Evolutionary conservation across 2,329 filamentous ascomycete species (phyloP), one percentile per base, ranked within the genome.

Genomic region (Ceratocystis colombiana): DNA sequence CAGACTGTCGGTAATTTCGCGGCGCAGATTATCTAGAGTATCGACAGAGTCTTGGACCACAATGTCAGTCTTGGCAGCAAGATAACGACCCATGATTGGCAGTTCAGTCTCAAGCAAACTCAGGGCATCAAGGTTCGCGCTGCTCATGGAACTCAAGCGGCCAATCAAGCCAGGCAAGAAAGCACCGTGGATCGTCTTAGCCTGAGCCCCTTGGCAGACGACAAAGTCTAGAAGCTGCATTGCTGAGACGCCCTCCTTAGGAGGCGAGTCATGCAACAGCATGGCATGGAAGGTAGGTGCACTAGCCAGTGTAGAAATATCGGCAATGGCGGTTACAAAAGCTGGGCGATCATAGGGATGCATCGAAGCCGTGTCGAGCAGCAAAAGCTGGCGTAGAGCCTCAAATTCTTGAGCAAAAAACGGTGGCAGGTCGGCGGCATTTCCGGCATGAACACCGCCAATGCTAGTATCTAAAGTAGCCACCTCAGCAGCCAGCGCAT

Each of bases 61-160:
- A 30, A 82, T 75, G 41, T 75, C 71, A 65, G 79, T 80, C 67
- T 83, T 78, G 45, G 75, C 72, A 61, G 80, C 75, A 30, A 88
- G 70, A 66, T 84, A 80, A 57, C 79, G 78, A 8, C 83, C 83
- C 68, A 89, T 76, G 2, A 82, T 76, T 7, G 84, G 84, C 62
- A 89, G 75, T 71, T 90, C 88, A 1, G 79, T 77, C 73, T 88
- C 85, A 0, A 90, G 77, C 20, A 87, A 78, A 57, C 82, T 79
- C 61, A 90, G 75, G 53, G 84, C 83, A 59, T 80, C 80, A 48
- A 90, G 75, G 59, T 77, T 81, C 0, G 86, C 82, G 28, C 79
- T 76, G 12, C 76, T 75, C 20, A 85, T 73, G 1, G 73, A 75
- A 63, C 80, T 76, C 61, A 88, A 74, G 70, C 81, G 85, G 15